Evolutionary conservation across 225 moss, liverwort and hornwort species (phyloP).

Genomic region (Physcomitrellopsis africana): DNA sequence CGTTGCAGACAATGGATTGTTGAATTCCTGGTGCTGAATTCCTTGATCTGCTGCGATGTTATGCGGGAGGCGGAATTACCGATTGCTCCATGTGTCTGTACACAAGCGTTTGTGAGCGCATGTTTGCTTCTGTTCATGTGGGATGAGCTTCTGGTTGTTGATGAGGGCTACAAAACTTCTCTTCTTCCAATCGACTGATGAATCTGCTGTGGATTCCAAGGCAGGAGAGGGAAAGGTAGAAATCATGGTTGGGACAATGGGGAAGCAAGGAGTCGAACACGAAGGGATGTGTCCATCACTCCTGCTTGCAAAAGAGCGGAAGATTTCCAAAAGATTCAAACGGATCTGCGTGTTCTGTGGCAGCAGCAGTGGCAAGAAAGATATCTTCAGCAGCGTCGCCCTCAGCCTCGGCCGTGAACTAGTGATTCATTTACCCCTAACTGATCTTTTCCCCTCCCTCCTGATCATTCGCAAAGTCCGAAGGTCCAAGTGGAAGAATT

Average conservation of each 20-base stretch:
- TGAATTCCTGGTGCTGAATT: too few species aligned
- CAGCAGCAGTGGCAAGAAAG: constrained; percentile 60
- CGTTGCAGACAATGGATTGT: too few species aligned
- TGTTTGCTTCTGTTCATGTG: too few species aligned
- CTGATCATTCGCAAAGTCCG: neutral
- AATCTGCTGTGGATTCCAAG: neutral
- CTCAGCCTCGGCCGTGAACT: constrained; percentile 50
- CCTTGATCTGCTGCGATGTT: too few species aligned
- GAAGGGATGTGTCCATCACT: constrained; percentile 6
- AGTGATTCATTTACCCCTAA: constrained; percentile 16
- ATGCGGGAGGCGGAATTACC: too few species aligned
- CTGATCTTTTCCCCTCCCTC: neutral
- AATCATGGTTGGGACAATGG: constrained; percentile 37
- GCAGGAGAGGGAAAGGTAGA: neutral
- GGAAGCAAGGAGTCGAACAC: constrained; percentile 25
- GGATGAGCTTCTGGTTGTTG: too few species aligned
- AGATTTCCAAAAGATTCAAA: constrained; percentile 40
- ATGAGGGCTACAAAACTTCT: too few species aligned
- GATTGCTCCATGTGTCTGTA: too few species aligned
- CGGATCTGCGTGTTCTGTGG: constrained; percentile 57
- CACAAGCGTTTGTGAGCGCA: too few species aligned
- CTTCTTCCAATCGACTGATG: too few species aligned
- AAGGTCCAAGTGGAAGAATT: too few species aligned
- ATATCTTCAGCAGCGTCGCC: constrained; percentile 56
- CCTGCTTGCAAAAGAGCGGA: neutral